A percentile compares a stretch with the other conserved stretches of the same genome.
These are phyloP conservation scores for Stemphylium lycopersici DNA, from an alignment of 2,329 filamentous ascomycete species.

Conservation along the genomic window DNA sequence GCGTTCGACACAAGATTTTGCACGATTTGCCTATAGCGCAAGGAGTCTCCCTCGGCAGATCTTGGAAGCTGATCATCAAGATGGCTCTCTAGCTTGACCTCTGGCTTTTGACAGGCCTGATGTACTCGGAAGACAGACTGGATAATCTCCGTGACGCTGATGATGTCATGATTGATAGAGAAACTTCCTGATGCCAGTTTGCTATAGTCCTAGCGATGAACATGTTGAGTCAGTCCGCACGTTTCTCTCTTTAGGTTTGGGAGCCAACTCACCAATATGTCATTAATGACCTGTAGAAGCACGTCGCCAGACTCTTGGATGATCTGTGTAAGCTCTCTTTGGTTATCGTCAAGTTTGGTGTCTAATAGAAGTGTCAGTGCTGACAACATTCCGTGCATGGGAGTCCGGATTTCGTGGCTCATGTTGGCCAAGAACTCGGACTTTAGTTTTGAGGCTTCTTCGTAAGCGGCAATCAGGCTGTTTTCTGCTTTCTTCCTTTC, in stretches of 20 bases:
- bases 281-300: slow-evolving; percentile 67
- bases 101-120: slow-evolving; percentile 54
- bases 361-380: slow-evolving; percentile 64
- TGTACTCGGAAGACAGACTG: slow-evolving; percentile 59
- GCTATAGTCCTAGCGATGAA: slow-evolving; percentile 56
- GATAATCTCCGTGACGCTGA: slow-evolving; percentile 57
- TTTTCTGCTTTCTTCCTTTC: slow-evolving; percentile 62
- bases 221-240: too few relatives aligned
- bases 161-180: slow-evolving; percentile 60
- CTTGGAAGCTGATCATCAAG: slow-evolving; percentile 57
- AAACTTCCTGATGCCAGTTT: slow-evolving; percentile 67
- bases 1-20: slow-evolving; percentile 68
- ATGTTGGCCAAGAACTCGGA: slow-evolving; percentile 68
- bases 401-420: slow-evolving; percentile 69
- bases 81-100: slow-evolving; percentile 54
- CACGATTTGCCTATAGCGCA: slow-evolving; percentile 67
- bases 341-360: slow-evolving; percentile 59
- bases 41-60: slow-evolving; percentile 61
- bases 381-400: slow-evolving; percentile 67
- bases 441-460: slow-evolving; percentile 68
- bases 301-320: slow-evolving; percentile 66
- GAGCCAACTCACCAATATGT: slow-evolving; percentile 58
- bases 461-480: slow-evolving; percentile 63
- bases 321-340: slow-evolving; percentile 63
- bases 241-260: too few relatives aligned